Conservation (phyloP, 116 monocot species). For the Papilionanthe hybrid region DNA sequence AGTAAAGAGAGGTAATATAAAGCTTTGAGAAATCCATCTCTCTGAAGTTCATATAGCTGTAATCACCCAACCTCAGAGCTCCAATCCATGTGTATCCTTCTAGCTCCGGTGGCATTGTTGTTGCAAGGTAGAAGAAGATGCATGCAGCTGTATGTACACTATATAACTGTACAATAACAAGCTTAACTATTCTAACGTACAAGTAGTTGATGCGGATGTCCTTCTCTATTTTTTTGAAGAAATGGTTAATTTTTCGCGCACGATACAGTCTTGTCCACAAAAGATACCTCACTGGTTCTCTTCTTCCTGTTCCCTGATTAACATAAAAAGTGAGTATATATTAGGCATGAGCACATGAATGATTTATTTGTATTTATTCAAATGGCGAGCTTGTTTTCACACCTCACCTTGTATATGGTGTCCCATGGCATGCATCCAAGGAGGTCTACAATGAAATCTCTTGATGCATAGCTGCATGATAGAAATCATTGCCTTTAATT, state of each 20-base stretch:
- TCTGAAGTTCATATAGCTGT: constrained; percentile 54
- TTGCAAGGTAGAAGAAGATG: constrained; percentile 74
- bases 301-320: constrained; percentile 35
- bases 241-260: constrained; percentile 31
- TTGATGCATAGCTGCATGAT: constrained; percentile 44
- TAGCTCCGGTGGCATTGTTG: constrained; percentile 43
- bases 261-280: constrained; percentile 48
- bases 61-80: constrained; percentile 49
- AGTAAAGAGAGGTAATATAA: constrained; percentile 63
- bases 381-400: not conserved
- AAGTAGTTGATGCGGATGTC: constrained; percentile 70
- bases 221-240: constrained; percentile 53
- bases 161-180: constrained; percentile 65
- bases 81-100: constrained; percentile 70
- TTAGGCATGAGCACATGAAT: not conserved
- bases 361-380: not conserved
- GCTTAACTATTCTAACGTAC: constrained; percentile 63
- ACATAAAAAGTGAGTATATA: not conserved
- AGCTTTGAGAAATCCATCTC: constrained; percentile 55
- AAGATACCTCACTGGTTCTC: constrained; percentile 41
- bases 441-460: constrained; percentile 39
- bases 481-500: not conserved
- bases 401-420: constrained; percentile 57
- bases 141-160: constrained; percentile 66
- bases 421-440: constrained; percentile 76